Evolutionary conservation across 2,329 filamentous ascomycete genomes (phyloP).

Genomic region (Cytospora piceae): DNA sequence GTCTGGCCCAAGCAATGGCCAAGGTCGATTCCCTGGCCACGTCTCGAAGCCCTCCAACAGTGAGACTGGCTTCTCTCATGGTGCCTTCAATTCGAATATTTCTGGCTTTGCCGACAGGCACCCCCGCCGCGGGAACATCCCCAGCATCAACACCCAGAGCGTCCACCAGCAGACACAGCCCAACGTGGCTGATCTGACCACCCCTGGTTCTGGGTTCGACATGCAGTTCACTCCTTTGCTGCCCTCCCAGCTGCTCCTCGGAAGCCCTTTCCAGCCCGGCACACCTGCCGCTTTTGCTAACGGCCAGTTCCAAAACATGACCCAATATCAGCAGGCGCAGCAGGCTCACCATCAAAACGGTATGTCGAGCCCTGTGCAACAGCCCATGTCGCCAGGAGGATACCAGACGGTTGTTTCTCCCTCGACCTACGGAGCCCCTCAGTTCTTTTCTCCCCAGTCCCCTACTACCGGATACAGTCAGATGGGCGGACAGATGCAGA

Average conservation of each 20-base stretch:
- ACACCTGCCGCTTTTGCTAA: slow-evolving; percentile 88
- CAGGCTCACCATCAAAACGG: slow-evolving; percentile 62
- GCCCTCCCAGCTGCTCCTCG: slow-evolving; percentile 90
- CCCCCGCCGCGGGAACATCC: slow-evolving; percentile 82
- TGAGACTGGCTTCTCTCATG: slow-evolving; percentile 90
- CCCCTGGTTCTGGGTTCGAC: slow-evolving; percentile 86
- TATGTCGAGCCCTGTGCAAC: slow-evolving; percentile 74
- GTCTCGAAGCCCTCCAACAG: slow-evolving; percentile 81
- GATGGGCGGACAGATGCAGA: slow-evolving; percentile 61
- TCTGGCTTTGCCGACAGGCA: slow-evolving; percentile 86
- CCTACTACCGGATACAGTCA: slow-evolving; percentile 76
- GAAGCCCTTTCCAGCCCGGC: slow-evolving; percentile 95
- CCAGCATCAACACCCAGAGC: slow-evolving; percentile 59
- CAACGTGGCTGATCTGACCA: slow-evolving; percentile 74
- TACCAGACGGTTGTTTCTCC: slow-evolving; percentile 88
- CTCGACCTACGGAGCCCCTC: slow-evolving; percentile 77
- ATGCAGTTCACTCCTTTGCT: slow-evolving; percentile 98
- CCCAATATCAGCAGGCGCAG: slow-evolving; percentile 70
- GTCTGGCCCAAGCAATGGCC: slow-evolving; percentile 58
- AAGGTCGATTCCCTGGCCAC: slow-evolving; percentile 68
- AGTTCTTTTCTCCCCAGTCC: slow-evolving; percentile 85
- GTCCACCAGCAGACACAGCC: slow-evolving; percentile 46
- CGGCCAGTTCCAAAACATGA: slow-evolving; percentile 87
- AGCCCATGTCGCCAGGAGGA: slow-evolving; percentile 76
- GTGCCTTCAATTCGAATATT: slow-evolving; percentile 86